Evolutionary conservation across 2,329 filamentous ascomycete species (phyloP).

Genomic region (Drechslerella dactyloides): DNA sequence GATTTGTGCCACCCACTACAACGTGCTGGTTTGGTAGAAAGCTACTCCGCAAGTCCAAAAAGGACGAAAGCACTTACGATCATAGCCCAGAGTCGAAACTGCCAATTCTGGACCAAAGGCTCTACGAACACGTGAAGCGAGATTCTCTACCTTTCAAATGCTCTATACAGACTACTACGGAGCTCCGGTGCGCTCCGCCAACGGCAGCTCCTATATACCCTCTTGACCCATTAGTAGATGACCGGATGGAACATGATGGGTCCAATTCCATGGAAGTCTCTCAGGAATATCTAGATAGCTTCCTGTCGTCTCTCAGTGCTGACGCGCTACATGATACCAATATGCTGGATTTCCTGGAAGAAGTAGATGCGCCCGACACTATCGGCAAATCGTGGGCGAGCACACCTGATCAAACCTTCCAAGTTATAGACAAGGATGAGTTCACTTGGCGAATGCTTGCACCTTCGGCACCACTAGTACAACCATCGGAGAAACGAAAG

Average conservation of each 20-base stretch:
- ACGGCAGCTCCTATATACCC: not conserved
- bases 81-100: constrained; percentile 20
- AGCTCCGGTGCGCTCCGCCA: not conserved
- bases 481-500: constrained; percentile 45
- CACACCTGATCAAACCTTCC: not conserved
- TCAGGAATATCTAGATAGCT: not conserved
- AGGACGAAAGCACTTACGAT: constrained; percentile 38
- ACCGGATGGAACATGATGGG: not conserved
- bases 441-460: constrained; percentile 36
- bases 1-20: not conserved
- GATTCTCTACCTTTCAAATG: constrained; percentile 16
- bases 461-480: constrained; percentile 31
- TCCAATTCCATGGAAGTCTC: not conserved
- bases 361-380: not conserved
- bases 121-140: constrained; percentile 21
- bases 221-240: not conserved
- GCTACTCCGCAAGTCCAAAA: constrained; percentile 30
- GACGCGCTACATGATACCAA: not conserved
- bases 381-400: not conserved
- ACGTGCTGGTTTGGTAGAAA: constrained; percentile 11
- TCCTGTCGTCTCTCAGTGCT: not conserved
- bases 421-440: constrained; percentile 17
- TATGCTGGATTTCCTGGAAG: not conserved
- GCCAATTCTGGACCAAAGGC: constrained; percentile 17
- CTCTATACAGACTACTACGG: not conserved